phyloP scores from a whole-genome alignment of 306 rosid genomes.

The Pueraria montana region DNA sequence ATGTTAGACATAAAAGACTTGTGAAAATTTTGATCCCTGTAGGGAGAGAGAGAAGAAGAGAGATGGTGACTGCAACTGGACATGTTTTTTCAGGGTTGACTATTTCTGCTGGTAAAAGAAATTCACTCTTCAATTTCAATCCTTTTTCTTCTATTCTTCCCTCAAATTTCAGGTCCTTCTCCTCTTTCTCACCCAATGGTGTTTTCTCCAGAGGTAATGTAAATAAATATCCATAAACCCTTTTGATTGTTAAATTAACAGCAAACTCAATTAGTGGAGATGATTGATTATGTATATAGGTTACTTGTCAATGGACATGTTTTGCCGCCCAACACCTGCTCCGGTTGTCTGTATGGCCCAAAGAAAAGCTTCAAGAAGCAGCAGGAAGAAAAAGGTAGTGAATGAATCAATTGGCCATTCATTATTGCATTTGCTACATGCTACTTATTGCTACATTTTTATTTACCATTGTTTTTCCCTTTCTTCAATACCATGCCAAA shows the following conservation, averaged over 20 bases:
- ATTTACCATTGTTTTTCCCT: background rate
- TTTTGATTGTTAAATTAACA: background rate
- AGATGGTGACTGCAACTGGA: background rate
- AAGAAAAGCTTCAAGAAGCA: background rate
- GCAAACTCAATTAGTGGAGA: background rate
- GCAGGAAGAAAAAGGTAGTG: background rate
- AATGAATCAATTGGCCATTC: background rate
- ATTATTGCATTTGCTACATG: conserved; percentile 1
- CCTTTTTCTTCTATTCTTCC: background rate
- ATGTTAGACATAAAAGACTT: too few relatives aligned
- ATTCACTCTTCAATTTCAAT: background rate
- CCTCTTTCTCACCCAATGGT: conserved; percentile 12
- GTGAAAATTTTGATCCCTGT: too few relatives aligned
- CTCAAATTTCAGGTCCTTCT: background rate
- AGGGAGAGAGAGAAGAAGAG: too few relatives aligned
- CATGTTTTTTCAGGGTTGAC: background rate
- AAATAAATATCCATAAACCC: background rate
- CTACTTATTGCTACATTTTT: background rate
- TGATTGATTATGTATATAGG: background rate
- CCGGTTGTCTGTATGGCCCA: conserved; percentile 40
- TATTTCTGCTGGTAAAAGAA: conserved; percentile 2
- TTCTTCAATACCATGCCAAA: background rate
- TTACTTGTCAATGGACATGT: conserved; percentile 17
- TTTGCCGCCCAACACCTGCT: background rate
- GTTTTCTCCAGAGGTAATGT: conserved; percentile 21